phyloP scores from a whole-genome alignment of 1,284 basidiomycete species.

The Ustilago crameri region DNA sequence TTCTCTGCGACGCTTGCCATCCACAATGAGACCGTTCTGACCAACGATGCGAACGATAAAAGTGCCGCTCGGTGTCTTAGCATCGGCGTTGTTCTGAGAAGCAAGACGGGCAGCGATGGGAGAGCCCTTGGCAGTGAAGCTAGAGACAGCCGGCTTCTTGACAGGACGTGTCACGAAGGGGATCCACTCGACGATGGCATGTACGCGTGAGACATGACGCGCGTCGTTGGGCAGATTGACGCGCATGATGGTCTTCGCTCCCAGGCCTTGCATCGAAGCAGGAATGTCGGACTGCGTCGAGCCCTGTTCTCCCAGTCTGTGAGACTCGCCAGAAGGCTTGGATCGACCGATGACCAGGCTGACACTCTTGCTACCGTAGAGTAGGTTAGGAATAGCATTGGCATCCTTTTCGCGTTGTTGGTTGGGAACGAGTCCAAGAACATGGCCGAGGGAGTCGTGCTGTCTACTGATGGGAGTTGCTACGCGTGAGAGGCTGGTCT shows the following conservation, averaged over 20 bases:
- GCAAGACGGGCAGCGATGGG: slow-evolving; percentile 20
- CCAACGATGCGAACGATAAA: slow-evolving; percentile 63
- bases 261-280: slow-evolving; percentile 41
- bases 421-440: slow-evolving; percentile 33
- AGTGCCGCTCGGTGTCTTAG: slow-evolving; percentile 35
- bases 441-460: slow-evolving; percentile 1
- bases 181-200: slow-evolving; percentile 66
- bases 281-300: slow-evolving; percentile 24
- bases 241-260: slow-evolving; percentile 44
- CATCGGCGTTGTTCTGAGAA: slow-evolving; percentile 3
- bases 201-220: slow-evolving; percentile 61
- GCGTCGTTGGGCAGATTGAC: slow-evolving; percentile 59
- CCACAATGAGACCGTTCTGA: slow-evolving; percentile 65
- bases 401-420: slow-evolving; percentile 26
- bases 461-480: slow-evolving; percentile 2
- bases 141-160: slow-evolving; percentile 23
- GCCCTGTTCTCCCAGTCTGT: slow-evolving; percentile 7
- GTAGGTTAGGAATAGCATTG: slow-evolving; percentile 25
- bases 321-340: slow-evolving; percentile 46
- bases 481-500: slow-evolving; percentile 5
- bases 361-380: slow-evolving; percentile 45
- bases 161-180: slow-evolving; percentile 47
- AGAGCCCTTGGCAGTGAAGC: slow-evolving; percentile 31
- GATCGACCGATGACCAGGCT: slow-evolving; percentile 52
- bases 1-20: slow-evolving; percentile 61